phyloP scores from a whole-genome alignment of 2,329 filamentous ascomycete genomes.

The Phyllosticta paracitricarpa region DNA sequence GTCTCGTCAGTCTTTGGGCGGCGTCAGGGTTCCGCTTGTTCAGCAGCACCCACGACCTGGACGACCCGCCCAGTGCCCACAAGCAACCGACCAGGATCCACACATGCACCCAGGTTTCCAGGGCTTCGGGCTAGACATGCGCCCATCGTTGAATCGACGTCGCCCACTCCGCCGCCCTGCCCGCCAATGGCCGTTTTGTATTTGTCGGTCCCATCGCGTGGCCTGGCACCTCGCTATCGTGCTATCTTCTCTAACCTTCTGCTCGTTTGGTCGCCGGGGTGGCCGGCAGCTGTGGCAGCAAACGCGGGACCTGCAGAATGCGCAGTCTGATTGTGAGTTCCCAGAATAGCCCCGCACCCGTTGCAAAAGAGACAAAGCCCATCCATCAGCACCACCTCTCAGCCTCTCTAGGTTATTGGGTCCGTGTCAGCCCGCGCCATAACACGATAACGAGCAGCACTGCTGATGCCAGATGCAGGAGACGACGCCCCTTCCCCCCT shows the following conservation, averaged over 20 bases:
- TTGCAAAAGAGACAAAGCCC: background rate
- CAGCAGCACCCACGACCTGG: background rate
- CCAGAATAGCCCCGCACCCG: background rate
- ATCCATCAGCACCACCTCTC: background rate
- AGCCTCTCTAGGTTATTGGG: background rate
- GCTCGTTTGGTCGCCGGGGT: background rate
- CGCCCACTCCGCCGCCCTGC: background rate
- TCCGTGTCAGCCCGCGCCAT: background rate
- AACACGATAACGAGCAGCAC: background rate
- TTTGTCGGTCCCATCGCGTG: background rate
- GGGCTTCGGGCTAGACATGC: background rate
- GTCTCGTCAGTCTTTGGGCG: background rate
- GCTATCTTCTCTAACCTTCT: too few species aligned
- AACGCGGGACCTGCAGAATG: background rate
- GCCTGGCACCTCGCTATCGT: background rate
- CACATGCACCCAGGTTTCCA: background rate
- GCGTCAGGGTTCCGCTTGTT: background rate
- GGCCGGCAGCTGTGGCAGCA: background rate
- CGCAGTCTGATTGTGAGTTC: background rate
- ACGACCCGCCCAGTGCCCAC: background rate
- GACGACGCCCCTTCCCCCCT: background rate
- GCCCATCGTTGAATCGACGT: background rate
- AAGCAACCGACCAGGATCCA: background rate
- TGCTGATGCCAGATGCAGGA: background rate
- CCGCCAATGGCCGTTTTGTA: background rate